These are phyloP conservation scores for Puccinellia tenuiflora DNA, from an alignment of 176 grass and related monocot genomes.

Conservation along the genomic window DNA sequence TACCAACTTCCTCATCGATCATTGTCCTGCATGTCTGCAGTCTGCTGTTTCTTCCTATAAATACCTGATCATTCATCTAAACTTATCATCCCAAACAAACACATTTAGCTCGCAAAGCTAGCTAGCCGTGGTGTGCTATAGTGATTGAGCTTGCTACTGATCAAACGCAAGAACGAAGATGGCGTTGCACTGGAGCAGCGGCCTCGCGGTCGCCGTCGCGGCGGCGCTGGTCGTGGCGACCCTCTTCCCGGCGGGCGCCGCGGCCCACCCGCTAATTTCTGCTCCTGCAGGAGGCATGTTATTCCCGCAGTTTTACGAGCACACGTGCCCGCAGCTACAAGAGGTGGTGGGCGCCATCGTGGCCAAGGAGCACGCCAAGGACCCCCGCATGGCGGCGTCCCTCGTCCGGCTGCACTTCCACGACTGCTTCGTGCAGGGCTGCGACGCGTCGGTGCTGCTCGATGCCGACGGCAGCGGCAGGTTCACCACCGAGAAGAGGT, in stretches of 20 bases:
- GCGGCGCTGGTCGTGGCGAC: not conserved
- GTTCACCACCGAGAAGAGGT: conserved; percentile 69
- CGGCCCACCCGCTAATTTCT: conserved; percentile 13
- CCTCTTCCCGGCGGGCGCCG: not conserved
- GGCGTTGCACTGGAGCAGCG: conserved; percentile 23
- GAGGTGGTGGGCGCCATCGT: too few species aligned
- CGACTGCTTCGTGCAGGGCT: conserved; percentile 95
- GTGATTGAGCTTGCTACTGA: not conserved
- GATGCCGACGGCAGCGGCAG: conserved; percentile 61
- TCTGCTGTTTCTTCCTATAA: conserved; percentile 12
- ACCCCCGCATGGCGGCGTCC: conserved; percentile 83
- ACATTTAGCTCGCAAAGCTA: not conserved
- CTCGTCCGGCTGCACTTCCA: conserved; percentile 89
- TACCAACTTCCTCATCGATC: conserved; percentile 1
- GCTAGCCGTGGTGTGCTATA: not conserved
- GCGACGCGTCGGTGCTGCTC: conserved; percentile 79
- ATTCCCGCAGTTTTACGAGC: not conserved
- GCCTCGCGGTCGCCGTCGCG: conserved; percentile 10
- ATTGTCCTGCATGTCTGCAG: not conserved
- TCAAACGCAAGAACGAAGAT: not conserved
- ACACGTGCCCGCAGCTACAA: too few species aligned
- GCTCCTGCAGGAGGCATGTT: not conserved
- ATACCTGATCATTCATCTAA: not conserved
- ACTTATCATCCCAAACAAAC: conserved; percentile 2
- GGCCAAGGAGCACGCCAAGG: conserved; percentile 41